phyloP scores from a whole-genome alignment of 177 flowering plant species.

The Vitis hybrid region DNA sequence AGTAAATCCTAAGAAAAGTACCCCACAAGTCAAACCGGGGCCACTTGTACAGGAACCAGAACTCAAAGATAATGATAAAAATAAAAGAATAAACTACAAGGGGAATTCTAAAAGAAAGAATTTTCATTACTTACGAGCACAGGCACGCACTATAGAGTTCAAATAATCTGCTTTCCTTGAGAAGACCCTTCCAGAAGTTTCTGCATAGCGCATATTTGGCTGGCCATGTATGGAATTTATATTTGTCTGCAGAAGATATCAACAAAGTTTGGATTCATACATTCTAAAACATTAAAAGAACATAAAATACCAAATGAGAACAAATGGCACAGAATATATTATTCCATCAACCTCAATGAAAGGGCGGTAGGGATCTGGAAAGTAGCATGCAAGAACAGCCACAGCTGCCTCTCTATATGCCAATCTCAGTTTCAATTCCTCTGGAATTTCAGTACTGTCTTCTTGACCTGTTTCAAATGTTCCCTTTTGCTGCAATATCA shows the following conservation, averaged over 20 bases:
- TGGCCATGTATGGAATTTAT: constrained; percentile 62
- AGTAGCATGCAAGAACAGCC: constrained; percentile 92
- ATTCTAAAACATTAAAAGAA: neutral
- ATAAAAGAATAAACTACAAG: neutral
- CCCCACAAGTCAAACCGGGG: too few species aligned
- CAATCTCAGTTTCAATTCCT: constrained; percentile 79
- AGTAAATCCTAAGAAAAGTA: too few species aligned
- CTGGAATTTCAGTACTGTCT: constrained; percentile 81
- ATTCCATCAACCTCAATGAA: constrained; percentile 54
- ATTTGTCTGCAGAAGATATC: constrained; percentile 59
- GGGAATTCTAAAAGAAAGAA: neutral
- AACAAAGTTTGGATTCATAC: neutral
- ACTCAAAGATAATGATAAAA: neutral
- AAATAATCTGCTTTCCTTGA: constrained; percentile 74
- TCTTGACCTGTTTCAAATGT: constrained; percentile 98
- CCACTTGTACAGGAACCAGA: too few species aligned
- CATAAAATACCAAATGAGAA: neutral
- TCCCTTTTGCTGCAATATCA: constrained; percentile 84
- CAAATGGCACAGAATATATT: neutral
- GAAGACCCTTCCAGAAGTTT: constrained; percentile 59
- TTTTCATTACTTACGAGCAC: constrained; percentile 79
- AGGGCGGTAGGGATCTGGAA: constrained; percentile 77
- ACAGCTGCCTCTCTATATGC: constrained; percentile 98
- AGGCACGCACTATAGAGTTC: constrained; percentile 81
- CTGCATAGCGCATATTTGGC: constrained; percentile 75